These are phyloP conservation scores for Colletotrichum liriopes DNA, from an alignment of 2,329 filamentous ascomycete genomes.

Conservation along the genomic window DNA sequence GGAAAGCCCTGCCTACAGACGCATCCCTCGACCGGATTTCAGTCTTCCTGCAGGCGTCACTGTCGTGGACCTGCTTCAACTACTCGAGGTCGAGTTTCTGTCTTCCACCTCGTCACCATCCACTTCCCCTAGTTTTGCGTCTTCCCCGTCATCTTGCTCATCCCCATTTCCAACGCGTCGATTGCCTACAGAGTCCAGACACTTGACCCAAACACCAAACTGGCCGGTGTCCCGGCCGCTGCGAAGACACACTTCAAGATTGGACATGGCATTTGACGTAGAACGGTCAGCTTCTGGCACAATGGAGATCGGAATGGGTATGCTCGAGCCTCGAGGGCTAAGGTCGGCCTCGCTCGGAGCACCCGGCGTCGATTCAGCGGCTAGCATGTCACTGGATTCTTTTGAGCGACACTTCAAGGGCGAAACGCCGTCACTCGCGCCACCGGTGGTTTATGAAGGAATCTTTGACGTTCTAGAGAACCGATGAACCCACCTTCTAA, in stretches of 20 bases:
- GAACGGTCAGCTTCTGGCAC: constrained; percentile 32
- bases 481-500: neutral
- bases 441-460: constrained; percentile 30
- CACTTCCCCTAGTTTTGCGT: constrained; percentile 1
- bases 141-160: constrained; percentile 14
- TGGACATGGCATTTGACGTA: constrained; percentile 36
- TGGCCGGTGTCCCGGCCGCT: constrained; percentile 22
- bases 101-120: constrained; percentile 7
- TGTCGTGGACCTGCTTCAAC: constrained; percentile 35
- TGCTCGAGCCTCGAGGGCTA: constrained; percentile 33
- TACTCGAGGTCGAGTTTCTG: constrained; percentile 35
- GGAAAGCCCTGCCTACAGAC: constrained; percentile 28
- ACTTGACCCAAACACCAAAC: neutral
- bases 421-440: constrained; percentile 12
- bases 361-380: neutral
- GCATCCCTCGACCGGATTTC: constrained; percentile 36
- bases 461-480: constrained; percentile 41
- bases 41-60: constrained; percentile 31
- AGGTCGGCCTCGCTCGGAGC: constrained; percentile 23
- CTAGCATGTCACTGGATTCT: constrained; percentile 9
- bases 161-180: neutral
- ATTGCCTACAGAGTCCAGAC: neutral
- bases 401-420: constrained; percentile 13
- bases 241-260: constrained; percentile 21
- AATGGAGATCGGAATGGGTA: constrained; percentile 31